Evolutionary conservation across 1,139 yeast genomes (phyloP).

Genomic region (Saccharomycopsis phalli): DNA sequence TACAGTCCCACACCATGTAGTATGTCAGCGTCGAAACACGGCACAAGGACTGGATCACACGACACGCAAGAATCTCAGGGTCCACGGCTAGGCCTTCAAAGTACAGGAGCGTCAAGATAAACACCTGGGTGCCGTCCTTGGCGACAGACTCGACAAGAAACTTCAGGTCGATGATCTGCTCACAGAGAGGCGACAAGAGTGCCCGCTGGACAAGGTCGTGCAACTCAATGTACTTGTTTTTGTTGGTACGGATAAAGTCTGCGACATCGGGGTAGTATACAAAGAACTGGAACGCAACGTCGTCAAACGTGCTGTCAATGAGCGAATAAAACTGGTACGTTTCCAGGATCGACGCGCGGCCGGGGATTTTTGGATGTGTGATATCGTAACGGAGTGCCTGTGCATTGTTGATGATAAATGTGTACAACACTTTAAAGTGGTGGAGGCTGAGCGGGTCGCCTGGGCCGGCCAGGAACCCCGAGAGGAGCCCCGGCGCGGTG

Average conservation of each 20-base stretch:
- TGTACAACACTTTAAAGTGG: constrained; percentile 10
- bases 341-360: neutral
- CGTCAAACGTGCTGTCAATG: constrained; percentile 28
- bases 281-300: constrained; percentile 36
- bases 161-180: constrained; percentile 32
- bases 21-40: constrained; percentile 69
- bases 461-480: too few species aligned
- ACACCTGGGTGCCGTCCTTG: constrained; percentile 65
- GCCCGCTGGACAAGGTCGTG: constrained; percentile 72
- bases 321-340: constrained; percentile 8
- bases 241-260: constrained; percentile 37
- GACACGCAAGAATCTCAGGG: constrained; percentile 48
- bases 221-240: constrained; percentile 43
- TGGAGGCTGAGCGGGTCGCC: neutral
- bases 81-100: constrained; percentile 38
- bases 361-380: neutral
- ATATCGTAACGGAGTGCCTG: constrained; percentile 8
- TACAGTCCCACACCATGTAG: constrained; percentile 59
- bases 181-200: constrained; percentile 40
- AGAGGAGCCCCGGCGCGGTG: neutral
- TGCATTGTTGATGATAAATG: constrained; percentile 10
- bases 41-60: constrained; percentile 57
- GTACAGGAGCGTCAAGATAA: constrained; percentile 47
- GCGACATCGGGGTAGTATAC: constrained; percentile 48
- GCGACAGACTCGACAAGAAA: constrained; percentile 59